Evolutionary conservation across 1,139 yeast genomes (phyloP).

Genomic region (Zygosaccharomyces sapae): DNA sequence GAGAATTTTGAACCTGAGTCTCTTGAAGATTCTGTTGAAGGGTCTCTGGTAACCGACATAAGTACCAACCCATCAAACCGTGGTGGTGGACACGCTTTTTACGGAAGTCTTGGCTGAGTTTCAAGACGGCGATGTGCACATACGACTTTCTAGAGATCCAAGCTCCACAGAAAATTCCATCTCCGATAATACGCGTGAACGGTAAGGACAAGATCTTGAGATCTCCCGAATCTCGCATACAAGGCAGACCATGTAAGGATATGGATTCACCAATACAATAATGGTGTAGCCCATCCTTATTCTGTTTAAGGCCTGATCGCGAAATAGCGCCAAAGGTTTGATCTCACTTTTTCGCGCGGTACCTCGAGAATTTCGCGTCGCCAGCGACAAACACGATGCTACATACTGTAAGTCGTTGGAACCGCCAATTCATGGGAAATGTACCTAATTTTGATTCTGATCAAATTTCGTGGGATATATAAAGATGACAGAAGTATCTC

Average conservation of each 20-base stretch:
- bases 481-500: slow-evolving; percentile 1
- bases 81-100: background rate
- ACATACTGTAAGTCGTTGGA: background rate
- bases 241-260: no score
- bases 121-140: background rate
- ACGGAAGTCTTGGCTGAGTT: background rate
- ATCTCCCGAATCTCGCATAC: no score
- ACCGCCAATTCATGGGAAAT: background rate
- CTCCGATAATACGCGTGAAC: background rate
- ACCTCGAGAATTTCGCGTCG: slow-evolving; percentile 1
- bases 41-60: no score
- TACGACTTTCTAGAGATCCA: background rate
- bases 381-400: slow-evolving; percentile 4
- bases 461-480: slow-evolving; percentile 1
- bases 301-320: background rate
- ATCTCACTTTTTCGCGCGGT: background rate
- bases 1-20: slow-evolving; percentile 29
- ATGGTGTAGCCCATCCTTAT: no score
- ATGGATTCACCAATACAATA: background rate
- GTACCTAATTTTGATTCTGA: background rate
- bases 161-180: background rate
- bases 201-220: no score
- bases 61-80: background rate
- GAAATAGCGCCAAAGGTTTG: background rate
- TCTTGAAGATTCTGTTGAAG: slow-evolving; percentile 1